Evolutionary conservation across 305 asterid genomes (phyloP).

Genomic region (Striga hermonthica): DNA sequence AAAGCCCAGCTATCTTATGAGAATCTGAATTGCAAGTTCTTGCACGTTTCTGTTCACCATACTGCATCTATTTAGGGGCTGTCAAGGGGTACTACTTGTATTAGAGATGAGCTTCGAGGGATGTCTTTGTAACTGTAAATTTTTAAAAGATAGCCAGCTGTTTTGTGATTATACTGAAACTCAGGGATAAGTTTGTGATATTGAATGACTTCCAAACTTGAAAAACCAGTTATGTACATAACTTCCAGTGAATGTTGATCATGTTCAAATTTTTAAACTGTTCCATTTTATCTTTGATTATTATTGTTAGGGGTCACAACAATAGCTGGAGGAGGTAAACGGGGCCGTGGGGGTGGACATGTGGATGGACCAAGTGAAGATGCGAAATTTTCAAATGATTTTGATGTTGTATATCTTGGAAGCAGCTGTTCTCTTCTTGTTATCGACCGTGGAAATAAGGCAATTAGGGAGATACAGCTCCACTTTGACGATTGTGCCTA

Average conservation of each 20-base stretch:
- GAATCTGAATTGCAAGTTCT: no score
- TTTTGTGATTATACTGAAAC: neutral
- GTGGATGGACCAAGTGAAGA: slow-evolving; percentile 97
- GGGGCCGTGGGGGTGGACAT: slow-evolving; percentile 77
- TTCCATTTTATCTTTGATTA: slow-evolving; percentile 3
- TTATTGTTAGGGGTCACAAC: slow-evolving; percentile 68
- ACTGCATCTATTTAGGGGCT: no score
- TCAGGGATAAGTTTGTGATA: neutral
- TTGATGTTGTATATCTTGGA: slow-evolving; percentile 87
- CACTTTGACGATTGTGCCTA: slow-evolving; percentile 92
- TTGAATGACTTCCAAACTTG: neutral
- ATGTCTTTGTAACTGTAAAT: neutral
- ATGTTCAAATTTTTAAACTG: neutral
- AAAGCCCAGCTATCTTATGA: no score
- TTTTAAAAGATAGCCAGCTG: neutral
- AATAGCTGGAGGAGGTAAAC: slow-evolving; percentile 96
- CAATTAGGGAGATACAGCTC: slow-evolving; percentile 91
- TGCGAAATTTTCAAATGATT: slow-evolving; percentile 87
- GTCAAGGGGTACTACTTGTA: no score
- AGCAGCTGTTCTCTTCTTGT: slow-evolving; percentile 99
- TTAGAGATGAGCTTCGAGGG: no score
- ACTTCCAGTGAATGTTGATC: no score
- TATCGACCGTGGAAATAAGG: slow-evolving; percentile 91
- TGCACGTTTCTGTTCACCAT: no score
- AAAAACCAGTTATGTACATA: neutral